These are phyloP conservation scores for Crucihimalaya himalaica DNA, from an alignment of 345 rosid genomes.

Conservation along the genomic window DNA sequence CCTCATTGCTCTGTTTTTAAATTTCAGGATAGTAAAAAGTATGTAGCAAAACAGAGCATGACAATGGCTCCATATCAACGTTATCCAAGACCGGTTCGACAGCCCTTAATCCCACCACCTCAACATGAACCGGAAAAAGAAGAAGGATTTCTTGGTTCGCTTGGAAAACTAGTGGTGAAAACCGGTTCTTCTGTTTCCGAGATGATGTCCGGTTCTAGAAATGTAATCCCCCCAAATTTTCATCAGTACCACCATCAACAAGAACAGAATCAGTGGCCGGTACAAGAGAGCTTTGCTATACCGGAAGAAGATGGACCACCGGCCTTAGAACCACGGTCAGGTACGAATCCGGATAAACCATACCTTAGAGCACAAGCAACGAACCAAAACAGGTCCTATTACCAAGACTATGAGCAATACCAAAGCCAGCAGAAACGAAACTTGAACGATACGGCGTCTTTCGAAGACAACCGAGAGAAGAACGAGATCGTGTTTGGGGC, in stretches of 20 bases:
- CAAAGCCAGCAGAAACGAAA: constrained; percentile 48
- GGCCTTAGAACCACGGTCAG: constrained; percentile 54
- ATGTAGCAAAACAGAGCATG: constrained; percentile 45
- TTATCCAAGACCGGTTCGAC: constrained; percentile 62
- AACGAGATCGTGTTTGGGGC: constrained; percentile 93
- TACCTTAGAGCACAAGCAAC: constrained; percentile 50
- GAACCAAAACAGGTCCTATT: constrained; percentile 58
- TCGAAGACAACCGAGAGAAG: constrained; percentile 70
- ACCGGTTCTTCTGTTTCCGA: constrained; percentile 71
- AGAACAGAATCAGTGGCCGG: constrained; percentile 57
- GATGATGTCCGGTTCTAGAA: constrained; percentile 48
- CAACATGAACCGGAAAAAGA: constrained; percentile 70
- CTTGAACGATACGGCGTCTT: constrained; percentile 53
- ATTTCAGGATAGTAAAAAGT: constrained; percentile 48
- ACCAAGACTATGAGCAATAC: constrained; percentile 47
- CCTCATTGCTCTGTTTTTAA: background rate
- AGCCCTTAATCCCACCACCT: constrained; percentile 72
- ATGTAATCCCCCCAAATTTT: constrained; percentile 45
- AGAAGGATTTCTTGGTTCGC: constrained; percentile 71
- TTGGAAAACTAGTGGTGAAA: constrained; percentile 69
- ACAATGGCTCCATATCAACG: constrained; percentile 59
- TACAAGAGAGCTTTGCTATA: constrained; percentile 79
- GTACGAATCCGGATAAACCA: constrained; percentile 49
- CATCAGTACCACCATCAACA: constrained; percentile 44
- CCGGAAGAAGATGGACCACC: constrained; percentile 85